Evolutionary conservation across 1,284 basidiomycete species (phyloP).

Genomic region (Wallemia ichthyophaga): DNA sequence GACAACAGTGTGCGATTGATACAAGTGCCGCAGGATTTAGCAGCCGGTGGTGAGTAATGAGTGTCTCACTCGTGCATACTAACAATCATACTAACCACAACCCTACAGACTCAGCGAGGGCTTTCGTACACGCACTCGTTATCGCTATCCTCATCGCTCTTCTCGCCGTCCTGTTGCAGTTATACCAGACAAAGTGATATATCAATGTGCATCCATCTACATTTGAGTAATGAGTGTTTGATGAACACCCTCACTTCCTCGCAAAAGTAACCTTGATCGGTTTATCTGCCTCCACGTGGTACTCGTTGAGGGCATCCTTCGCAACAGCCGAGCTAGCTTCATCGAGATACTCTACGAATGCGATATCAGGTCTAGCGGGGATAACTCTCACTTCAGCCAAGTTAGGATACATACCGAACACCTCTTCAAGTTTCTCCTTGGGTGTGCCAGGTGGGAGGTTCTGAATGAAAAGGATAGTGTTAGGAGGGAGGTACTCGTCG

Average conservation of each 20-base stretch:
- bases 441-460: slow-evolving; percentile 62
- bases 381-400: slow-evolving; percentile 85
- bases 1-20: slow-evolving; percentile 68
- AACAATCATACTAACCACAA: not conserved
- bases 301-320: slow-evolving; percentile 81
- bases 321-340: slow-evolving; percentile 62
- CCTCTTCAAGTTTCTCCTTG: slow-evolving; percentile 55
- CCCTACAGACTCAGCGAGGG: not conserved
- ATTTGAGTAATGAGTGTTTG: slow-evolving; percentile 1
- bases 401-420: slow-evolving; percentile 80
- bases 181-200: not conserved
- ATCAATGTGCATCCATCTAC: not conserved
- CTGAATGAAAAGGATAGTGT: slow-evolving; percentile 95
- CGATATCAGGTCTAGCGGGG: slow-evolving; percentile 78
- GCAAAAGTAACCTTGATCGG: slow-evolving; percentile 54
- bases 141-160: not conserved
- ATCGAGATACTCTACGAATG: slow-evolving; percentile 82
- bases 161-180: not conserved
- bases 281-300: slow-evolving; percentile 77
- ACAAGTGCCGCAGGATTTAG: slow-evolving; percentile 24
- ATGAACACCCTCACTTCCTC: slow-evolving; percentile 9
- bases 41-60: not conserved
- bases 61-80: not conserved
- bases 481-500: slow-evolving; percentile 95
- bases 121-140: not conserved